Evolutionary conservation across 768 basidiomycete genomes (phyloP).

Genomic region (Rhodotorula graminis): DNA sequence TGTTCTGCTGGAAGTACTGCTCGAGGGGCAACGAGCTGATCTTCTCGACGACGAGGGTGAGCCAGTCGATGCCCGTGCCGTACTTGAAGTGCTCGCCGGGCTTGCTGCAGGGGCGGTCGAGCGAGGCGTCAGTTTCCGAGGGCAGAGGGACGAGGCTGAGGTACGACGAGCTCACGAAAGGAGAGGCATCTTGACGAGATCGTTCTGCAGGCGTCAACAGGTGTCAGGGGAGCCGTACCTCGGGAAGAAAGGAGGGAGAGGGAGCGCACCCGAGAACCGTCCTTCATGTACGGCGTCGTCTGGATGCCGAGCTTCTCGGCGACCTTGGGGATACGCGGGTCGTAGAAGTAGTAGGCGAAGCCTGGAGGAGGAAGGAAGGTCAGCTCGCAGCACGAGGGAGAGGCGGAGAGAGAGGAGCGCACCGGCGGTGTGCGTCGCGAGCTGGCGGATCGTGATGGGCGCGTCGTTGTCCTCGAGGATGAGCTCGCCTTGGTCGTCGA

Average conservation of each 20-base stretch:
- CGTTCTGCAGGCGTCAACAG: not conserved
- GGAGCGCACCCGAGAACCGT: not conserved
- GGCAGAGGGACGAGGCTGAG: too few species aligned
- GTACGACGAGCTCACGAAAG: not conserved
- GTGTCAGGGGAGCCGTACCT: not conserved
- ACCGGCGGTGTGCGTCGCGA: slow-evolving; percentile 44
- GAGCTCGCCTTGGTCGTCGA: slow-evolving; percentile 17
- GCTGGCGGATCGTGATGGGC: slow-evolving; percentile 42
- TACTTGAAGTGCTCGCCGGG: slow-evolving; percentile 31
- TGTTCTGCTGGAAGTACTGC: slow-evolving; percentile 44
- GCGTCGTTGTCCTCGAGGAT: slow-evolving; percentile 34
- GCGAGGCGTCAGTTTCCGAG: fast-evolving
- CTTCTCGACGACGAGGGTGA: slow-evolving; percentile 42
- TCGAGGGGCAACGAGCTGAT: slow-evolving; percentile 42
- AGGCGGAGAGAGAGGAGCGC: not conserved
- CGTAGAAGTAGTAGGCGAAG: not conserved
- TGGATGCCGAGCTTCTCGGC: not conserved
- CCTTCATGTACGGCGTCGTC: not conserved
- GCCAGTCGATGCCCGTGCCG: slow-evolving; percentile 43
- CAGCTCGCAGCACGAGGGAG: not conserved
- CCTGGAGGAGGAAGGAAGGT: not conserved
- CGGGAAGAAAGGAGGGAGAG: not conserved
- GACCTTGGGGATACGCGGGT: not conserved
- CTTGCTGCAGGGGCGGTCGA: not conserved
- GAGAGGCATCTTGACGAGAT: not conserved